Evolutionary conservation across 306 rosid species (phyloP).

Genomic region (Trifolium pratense): DNA sequence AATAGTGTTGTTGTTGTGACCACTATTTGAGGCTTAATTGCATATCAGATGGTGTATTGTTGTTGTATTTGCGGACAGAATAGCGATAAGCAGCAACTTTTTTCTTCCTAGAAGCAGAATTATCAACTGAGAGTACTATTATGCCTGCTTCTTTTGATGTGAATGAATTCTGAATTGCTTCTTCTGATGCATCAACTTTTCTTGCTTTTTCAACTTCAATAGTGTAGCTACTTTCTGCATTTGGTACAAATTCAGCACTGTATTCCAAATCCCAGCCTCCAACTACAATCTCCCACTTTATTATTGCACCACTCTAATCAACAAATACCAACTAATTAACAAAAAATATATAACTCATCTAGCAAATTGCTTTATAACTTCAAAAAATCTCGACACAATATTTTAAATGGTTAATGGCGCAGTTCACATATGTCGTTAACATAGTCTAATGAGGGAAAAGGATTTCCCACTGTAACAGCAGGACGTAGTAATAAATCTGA

Average conservation of each 20-base stretch:
- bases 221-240: conserved; percentile 75
- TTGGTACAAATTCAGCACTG: conserved; percentile 86
- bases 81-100: conserved; percentile 94
- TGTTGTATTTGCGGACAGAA: conserved; percentile 61
- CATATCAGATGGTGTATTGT: conserved; percentile 33
- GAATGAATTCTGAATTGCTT: conserved; percentile 82
- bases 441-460: background rate
- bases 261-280: conserved; percentile 97
- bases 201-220: conserved; percentile 82
- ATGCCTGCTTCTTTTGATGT: conserved; percentile 76
- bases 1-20: background rate
- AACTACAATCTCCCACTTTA: conserved; percentile 92
- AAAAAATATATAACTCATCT: background rate
- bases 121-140: conserved; percentile 85
- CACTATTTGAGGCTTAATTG: background rate
- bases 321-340: background rate
- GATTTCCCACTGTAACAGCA: too few species aligned
- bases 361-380: conserved; percentile 60
- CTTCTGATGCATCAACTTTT: conserved; percentile 60
- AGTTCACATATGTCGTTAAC: too few species aligned
- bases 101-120: conserved; percentile 72
- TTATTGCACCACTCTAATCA: conserved; percentile 77
- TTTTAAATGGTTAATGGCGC: background rate
- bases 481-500: too few species aligned
- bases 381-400: background rate